phyloP scores from a whole-genome alignment of 768 basidiomycete genomes.

The Clathrus columnatus region DNA sequence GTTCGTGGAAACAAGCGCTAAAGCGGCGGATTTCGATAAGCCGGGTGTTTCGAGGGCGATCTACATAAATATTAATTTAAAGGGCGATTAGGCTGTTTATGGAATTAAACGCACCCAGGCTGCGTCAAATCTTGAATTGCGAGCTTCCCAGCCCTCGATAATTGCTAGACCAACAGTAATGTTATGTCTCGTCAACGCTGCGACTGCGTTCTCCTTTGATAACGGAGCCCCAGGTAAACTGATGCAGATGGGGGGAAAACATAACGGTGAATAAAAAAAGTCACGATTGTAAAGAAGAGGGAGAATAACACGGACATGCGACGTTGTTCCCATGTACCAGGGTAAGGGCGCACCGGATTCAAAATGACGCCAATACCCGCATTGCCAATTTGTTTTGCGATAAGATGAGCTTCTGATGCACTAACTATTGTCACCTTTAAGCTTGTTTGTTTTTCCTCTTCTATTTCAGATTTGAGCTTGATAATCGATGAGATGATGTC shows the following conservation, averaged over 20 bases:
- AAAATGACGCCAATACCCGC: conserved; percentile 32
- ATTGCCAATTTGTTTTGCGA: conserved; percentile 59
- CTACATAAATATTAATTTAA: conserved; percentile 13
- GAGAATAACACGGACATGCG: conserved; percentile 16
- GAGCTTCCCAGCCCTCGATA: conserved; percentile 58
- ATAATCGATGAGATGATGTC: conserved; percentile 69
- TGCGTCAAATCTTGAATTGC: conserved; percentile 70
- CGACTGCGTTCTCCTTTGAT: conserved; percentile 48
- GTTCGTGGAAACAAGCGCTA: conserved; percentile 46
- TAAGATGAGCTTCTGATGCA: conserved; percentile 52
- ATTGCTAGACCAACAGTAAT: conserved; percentile 69
- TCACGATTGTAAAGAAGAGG: background rate
- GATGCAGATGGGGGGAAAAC: no score
- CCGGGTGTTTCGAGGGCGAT: conserved; percentile 28
- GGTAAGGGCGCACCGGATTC: conserved; percentile 27
- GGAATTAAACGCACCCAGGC: conserved; percentile 55
- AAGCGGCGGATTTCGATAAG: conserved; percentile 37
- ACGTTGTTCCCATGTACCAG: conserved; percentile 25
- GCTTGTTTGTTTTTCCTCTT: conserved; percentile 43
- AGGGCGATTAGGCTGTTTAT: background rate
- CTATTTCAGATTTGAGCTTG: conserved; percentile 59
- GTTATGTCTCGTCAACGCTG: conserved; percentile 52
- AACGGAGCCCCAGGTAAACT: conserved; percentile 71
- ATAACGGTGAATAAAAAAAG: background rate
- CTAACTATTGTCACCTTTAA: conserved; percentile 58